Evolutionary conservation across 495 filamentous ascomycete genomes (phyloP).

Genomic region (Usnea hakonensis): DNA sequence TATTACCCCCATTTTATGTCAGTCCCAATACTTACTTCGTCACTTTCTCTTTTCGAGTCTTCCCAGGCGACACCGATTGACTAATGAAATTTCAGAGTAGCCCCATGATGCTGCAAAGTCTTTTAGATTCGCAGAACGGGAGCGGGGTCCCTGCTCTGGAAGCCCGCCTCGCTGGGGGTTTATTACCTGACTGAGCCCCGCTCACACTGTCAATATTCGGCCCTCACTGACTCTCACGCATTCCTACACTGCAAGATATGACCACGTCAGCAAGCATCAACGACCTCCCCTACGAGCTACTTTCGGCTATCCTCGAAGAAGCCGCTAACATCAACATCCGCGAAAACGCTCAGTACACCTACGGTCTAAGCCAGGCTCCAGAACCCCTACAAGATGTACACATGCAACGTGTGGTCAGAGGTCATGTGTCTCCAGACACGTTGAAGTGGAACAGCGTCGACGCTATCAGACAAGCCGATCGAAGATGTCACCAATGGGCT

Average conservation of each 20-base stretch:
- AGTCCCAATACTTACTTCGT: neutral
- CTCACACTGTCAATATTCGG: neutral
- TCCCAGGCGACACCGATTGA: constrained; percentile 3
- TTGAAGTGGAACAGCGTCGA: constrained; percentile 42
- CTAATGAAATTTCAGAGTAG: neutral
- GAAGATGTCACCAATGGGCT: constrained; percentile 47
- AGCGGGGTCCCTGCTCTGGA: neutral
- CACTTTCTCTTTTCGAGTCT: neutral
- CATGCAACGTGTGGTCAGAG: constrained; percentile 42
- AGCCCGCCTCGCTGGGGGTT: neutral
- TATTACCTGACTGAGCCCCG: constrained; percentile 10
- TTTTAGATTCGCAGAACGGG: neutral
- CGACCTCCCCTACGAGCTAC: constrained; percentile 44
- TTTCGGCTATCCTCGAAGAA: constrained; percentile 41
- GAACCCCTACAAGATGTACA: constrained; percentile 34
- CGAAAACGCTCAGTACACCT: constrained; percentile 39
- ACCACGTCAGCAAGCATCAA: constrained; percentile 30
- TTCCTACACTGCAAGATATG: neutral
- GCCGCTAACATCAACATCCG: constrained; percentile 38
- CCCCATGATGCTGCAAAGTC: constrained; percentile 14
- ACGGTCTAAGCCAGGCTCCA: constrained; percentile 42
- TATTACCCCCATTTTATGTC: constrained; percentile 21
- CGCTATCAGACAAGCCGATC: constrained; percentile 40
- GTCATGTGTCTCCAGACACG: constrained; percentile 40
- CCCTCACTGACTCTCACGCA: neutral